Evolutionary conservation across 1,284 basidiomycete genomes (phyloP).

Genomic region (Clitocybe nebularis): DNA sequence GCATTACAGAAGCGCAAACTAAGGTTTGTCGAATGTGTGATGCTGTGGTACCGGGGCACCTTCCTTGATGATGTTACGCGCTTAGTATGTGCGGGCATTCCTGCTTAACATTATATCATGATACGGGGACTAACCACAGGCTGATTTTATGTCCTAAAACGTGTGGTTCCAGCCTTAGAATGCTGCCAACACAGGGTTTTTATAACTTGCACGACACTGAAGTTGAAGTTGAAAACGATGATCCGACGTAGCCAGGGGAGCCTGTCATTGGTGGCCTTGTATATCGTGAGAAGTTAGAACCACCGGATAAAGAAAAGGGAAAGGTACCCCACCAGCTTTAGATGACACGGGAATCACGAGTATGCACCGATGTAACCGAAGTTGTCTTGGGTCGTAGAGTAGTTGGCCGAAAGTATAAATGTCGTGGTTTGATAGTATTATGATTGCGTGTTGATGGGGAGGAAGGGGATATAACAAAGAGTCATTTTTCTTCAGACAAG

Average conservation of each 20-base stretch:
- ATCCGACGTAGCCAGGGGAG: constrained; percentile 22
- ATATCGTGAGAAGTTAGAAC: too few species aligned
- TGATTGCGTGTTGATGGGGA: too few species aligned
- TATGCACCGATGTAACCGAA: not conserved
- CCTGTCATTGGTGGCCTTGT: constrained; percentile 25
- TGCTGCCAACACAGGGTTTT: constrained; percentile 21
- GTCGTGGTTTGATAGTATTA: too few species aligned
- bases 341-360: constrained; percentile 15
- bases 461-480: too few species aligned
- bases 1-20: constrained; percentile 3
- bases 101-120: not conserved
- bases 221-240: constrained; percentile 21
- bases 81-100: constrained; percentile 9
- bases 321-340: not conserved
- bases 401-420: too few species aligned
- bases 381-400: too few species aligned
- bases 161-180: constrained; percentile 26
- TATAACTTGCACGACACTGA: constrained; percentile 26
- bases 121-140: constrained; percentile 13
- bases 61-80: constrained; percentile 18
- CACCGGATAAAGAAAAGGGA: not conserved
- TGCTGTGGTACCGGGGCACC: constrained; percentile 16
- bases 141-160: constrained; percentile 19
- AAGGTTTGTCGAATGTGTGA: not conserved
- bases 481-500: too few species aligned